Conservation (phyloP, 129 eudicot genomes). For the Tanacetum coccineum region DNA sequence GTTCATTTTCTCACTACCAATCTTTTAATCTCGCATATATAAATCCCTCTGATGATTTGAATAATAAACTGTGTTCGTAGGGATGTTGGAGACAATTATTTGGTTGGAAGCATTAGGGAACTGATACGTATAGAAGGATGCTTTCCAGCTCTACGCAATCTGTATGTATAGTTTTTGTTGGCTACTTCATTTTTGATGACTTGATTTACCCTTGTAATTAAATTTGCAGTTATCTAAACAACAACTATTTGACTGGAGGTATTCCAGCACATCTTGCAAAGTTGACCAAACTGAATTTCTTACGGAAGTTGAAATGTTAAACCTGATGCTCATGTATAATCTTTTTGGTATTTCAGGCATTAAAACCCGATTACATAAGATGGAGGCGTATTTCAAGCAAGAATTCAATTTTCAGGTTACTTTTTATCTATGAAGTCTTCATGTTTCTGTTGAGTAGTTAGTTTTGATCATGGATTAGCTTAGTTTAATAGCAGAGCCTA, state of each 20-base stretch:
- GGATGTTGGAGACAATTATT: conserved; percentile 92
- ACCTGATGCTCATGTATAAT: no score
- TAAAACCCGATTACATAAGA: no score
- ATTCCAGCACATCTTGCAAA: conserved; percentile 91
- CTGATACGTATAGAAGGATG: conserved; percentile 90
- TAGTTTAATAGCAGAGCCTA: no score
- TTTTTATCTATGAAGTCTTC: no score
- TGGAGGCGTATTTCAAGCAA: no score
- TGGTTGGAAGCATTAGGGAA: conserved; percentile 92
- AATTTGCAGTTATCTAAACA: conserved; percentile 63
- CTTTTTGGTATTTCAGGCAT: no score
- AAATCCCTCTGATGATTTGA: conserved; percentile 7
- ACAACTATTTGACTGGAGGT: conserved; percentile 86
- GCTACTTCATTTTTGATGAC: conserved; percentile 4
- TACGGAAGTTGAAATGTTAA: conserved; percentile 51
- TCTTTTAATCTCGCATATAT: neutral
- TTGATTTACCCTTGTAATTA: conserved; percentile 17
- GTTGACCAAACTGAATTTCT: conserved; percentile 80
- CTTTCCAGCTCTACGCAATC: conserved; percentile 83
- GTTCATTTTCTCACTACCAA: conserved; percentile 3
- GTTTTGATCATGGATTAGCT: no score
- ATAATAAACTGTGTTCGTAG: conserved; percentile 29
- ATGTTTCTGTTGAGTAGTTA: no score
- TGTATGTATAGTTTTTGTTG: conserved; percentile 45
- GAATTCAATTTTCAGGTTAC: no score